These are phyloP conservation scores for Pleurotus platypus DNA, from an alignment of 768 basidiomycete genomes.

Conservation along the genomic window DNA sequence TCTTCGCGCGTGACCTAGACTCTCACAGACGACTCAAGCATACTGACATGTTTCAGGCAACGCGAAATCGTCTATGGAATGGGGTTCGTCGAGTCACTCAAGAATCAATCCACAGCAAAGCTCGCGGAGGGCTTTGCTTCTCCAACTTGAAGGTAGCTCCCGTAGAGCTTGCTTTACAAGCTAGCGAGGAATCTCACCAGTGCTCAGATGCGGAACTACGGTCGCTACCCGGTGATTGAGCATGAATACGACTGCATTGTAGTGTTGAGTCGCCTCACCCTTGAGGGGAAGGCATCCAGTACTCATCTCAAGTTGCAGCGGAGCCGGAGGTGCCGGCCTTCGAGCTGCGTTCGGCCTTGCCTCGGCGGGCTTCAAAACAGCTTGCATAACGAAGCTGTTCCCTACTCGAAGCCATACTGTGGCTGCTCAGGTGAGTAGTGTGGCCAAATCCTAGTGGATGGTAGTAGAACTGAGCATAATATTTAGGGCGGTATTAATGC, in stretches of 20 bases:
- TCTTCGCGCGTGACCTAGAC: no score
- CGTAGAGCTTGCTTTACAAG: no score
- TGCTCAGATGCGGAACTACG: slow-evolving; percentile 65
- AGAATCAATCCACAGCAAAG: no score
- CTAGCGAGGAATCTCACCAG: background rate
- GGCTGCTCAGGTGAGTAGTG: slow-evolving; percentile 73
- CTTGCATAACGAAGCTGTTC: slow-evolving; percentile 98
- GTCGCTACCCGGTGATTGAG: slow-evolving; percentile 95
- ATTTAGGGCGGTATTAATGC: slow-evolving; percentile 93
- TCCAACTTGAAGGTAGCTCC: no score
- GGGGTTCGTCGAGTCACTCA: no score
- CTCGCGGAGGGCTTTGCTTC: no score
- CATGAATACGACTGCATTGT: slow-evolving; percentile 98
- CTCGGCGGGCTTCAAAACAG: slow-evolving; percentile 96
- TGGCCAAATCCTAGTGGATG: slow-evolving; percentile 10
- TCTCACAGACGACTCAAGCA: no score
- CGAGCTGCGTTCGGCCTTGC: slow-evolving; percentile 97
- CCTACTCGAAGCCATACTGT: slow-evolving; percentile 98
- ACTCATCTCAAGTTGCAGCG: slow-evolving; percentile 41
- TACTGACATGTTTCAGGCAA: background rate
- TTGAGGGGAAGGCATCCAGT: no score
- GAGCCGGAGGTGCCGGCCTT: slow-evolving; percentile 96
- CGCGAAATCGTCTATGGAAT: background rate
- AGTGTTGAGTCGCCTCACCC: slow-evolving; percentile 54
- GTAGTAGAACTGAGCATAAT: slow-evolving; percentile 2